Evolutionary conservation across 495 filamentous ascomycete species (phyloP).

Genomic region (Talaromyces wortmannii): DNA sequence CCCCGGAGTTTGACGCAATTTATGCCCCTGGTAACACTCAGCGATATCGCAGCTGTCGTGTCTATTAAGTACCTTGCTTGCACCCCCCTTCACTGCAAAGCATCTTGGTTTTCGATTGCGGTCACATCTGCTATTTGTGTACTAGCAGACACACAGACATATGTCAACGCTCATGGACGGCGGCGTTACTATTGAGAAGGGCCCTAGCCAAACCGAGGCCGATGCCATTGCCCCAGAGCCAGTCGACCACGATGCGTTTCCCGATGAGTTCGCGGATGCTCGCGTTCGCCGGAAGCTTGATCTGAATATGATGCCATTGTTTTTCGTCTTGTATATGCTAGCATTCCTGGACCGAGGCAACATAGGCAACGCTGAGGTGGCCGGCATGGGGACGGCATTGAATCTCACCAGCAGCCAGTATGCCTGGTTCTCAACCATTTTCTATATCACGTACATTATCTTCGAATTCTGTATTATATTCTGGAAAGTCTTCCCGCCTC

Average conservation of each 20-base stretch:
- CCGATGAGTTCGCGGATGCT: not conserved
- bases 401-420: not conserved
- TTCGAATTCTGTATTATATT: conserved; percentile 8
- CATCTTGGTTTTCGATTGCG: not conserved
- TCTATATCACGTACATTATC: conserved; percentile 44
- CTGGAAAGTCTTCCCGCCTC: conserved; percentile 4
- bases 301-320: conserved; percentile 21
- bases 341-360: conserved; percentile 30
- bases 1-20: too few relatives aligned
- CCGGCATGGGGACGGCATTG: conserved; percentile 15
- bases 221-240: not conserved
- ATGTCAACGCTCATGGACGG: not conserved
- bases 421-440: not conserved
- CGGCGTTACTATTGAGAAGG: not conserved
- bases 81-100: too few relatives aligned
- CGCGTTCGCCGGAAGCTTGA: conserved; percentile 15
- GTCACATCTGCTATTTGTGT: not conserved
- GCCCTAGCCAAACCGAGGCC: not conserved
- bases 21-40: too few relatives aligned
- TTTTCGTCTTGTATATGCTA: conserved; percentile 25
- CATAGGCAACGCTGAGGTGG: conserved; percentile 37
- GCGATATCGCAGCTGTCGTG: too few relatives aligned
- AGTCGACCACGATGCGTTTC: not conserved
- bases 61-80: too few relatives aligned
- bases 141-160: not conserved